Evolutionary conservation across 1,284 basidiomycete species (phyloP).

Genomic region (Porogramme epimiltina): DNA sequence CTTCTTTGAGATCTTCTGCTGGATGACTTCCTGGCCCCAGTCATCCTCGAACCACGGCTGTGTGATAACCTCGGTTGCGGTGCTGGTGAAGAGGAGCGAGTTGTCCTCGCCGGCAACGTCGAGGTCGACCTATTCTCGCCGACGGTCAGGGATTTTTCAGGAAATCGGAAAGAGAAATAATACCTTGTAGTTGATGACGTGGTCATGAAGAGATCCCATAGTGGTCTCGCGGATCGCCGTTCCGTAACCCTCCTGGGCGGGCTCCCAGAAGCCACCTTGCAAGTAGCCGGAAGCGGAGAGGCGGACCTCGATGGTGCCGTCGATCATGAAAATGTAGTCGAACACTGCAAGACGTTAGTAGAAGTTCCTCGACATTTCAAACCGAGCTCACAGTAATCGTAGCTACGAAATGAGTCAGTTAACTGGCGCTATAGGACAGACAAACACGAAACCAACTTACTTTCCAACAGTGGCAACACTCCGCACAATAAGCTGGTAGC

Average conservation of each 20-base stretch:
- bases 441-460: slow-evolving; percentile 39
- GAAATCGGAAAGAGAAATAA: not conserved
- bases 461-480: slow-evolving; percentile 64
- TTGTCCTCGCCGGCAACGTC: slow-evolving; percentile 61
- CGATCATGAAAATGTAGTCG: slow-evolving; percentile 67
- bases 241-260: slow-evolving; percentile 53
- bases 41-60: slow-evolving; percentile 65
- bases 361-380: not conserved
- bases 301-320: slow-evolving; percentile 67
- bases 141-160: too few relatives aligned
- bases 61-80: slow-evolving; percentile 47
- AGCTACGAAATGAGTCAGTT: slow-evolving; percentile 36
- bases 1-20: slow-evolving; percentile 52
- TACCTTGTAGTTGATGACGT: slow-evolving; percentile 67
- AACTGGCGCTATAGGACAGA: not conserved
- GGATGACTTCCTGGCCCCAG: slow-evolving; percentile 55
- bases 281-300: slow-evolving; percentile 70
- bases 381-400: slow-evolving; percentile 51
- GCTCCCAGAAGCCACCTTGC: slow-evolving; percentile 61
- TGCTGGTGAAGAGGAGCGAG: slow-evolving; percentile 55
- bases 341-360: slow-evolving; percentile 41
- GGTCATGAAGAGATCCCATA: slow-evolving; percentile 72
- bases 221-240: slow-evolving; percentile 55
- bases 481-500: slow-evolving; percentile 58
- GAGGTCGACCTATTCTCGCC: slow-evolving; percentile 48